Percentiles rank a stretch among this genome's conserved stretches.
phyloP scores from a whole-genome alignment of 257 asterid species.

The Agastache rugosa region DNA sequence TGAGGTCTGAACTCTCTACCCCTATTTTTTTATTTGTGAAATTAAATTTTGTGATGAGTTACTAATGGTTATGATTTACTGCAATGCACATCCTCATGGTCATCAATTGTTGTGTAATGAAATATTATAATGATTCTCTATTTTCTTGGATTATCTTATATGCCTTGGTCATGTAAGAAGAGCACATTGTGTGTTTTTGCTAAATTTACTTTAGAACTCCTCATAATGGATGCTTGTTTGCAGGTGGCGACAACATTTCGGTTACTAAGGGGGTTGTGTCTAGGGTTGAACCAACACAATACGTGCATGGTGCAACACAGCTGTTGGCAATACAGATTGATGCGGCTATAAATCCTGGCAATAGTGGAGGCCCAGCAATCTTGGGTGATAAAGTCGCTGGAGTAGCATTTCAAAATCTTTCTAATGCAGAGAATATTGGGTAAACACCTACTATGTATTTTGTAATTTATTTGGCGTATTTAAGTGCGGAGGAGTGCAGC shows the following conservation, averaged over 20 bases:
- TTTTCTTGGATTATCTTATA: slow-evolving; percentile 9
- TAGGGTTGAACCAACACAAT: slow-evolving; percentile 96
- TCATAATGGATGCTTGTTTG: slow-evolving; percentile 29
- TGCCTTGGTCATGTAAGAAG: neutral
- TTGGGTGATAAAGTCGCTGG: slow-evolving; percentile 98
- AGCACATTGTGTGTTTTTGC: slow-evolving; percentile 1
- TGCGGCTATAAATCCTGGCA: slow-evolving; percentile 99
- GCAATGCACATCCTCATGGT: neutral
- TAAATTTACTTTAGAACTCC: slow-evolving; percentile 3
- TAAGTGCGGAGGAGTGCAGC: neutral
- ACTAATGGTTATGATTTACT: slow-evolving; percentile 1
- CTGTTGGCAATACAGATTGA: slow-evolving; percentile 96
- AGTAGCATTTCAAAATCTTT: slow-evolving; percentile 97
- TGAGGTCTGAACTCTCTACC: slow-evolving; percentile 2
- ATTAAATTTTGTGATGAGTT: neutral
- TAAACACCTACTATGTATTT: slow-evolving; percentile 32
- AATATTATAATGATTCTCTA: neutral
- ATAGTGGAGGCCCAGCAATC: slow-evolving; percentile 98
- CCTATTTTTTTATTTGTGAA: neutral
- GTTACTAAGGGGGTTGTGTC: slow-evolving; percentile 99
- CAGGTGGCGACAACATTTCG: slow-evolving; percentile 97
- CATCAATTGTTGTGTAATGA: neutral
- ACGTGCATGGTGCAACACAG: slow-evolving; percentile 93
- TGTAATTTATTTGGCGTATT: slow-evolving; percentile 12
- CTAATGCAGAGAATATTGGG: slow-evolving; percentile 99